A percentile compares a stretch with the other conserved stretches of the same genome.
Conservation (phyloP, 1,139 yeast species). For the Debaryomyces sp. region DNA sequence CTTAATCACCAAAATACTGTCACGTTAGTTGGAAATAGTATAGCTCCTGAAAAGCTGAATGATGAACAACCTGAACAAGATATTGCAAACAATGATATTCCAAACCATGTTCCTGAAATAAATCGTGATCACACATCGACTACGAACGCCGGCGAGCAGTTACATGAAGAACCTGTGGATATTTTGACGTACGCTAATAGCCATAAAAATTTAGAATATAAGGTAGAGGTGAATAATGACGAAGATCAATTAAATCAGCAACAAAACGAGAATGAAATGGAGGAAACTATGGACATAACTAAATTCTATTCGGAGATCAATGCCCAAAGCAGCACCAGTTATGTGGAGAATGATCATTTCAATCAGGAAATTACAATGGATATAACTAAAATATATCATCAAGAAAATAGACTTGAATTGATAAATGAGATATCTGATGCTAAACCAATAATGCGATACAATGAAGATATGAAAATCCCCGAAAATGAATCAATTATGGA, state of each 20-base stretch:
- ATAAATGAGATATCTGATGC: background rate
- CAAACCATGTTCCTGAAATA: background rate
- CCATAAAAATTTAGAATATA: background rate
- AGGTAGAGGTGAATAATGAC: constrained; percentile 1
- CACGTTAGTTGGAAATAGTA: background rate
- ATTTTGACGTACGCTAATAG: background rate
- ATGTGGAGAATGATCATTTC: background rate
- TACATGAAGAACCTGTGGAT: background rate
- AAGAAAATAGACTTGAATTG: background rate
- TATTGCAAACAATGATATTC: background rate
- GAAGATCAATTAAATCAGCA: background rate
- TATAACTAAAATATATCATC: constrained; percentile 2
- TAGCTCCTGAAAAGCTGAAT: background rate
- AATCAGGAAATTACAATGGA: constrained; percentile 5
- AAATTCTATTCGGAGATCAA: background rate
- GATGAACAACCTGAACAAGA: background rate
- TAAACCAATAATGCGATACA: background rate
- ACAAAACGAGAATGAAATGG: constrained; percentile 1
- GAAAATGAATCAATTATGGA: constrained; percentile 7
- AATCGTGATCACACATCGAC: background rate
- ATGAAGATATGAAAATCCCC: background rate
- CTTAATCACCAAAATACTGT: background rate
- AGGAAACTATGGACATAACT: constrained; percentile 14
- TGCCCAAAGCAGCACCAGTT: background rate
- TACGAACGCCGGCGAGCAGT: background rate